Evolutionary conservation across 2,329 filamentous ascomycete species (phyloP).

Genomic region (Xylariaceae sp.): DNA sequence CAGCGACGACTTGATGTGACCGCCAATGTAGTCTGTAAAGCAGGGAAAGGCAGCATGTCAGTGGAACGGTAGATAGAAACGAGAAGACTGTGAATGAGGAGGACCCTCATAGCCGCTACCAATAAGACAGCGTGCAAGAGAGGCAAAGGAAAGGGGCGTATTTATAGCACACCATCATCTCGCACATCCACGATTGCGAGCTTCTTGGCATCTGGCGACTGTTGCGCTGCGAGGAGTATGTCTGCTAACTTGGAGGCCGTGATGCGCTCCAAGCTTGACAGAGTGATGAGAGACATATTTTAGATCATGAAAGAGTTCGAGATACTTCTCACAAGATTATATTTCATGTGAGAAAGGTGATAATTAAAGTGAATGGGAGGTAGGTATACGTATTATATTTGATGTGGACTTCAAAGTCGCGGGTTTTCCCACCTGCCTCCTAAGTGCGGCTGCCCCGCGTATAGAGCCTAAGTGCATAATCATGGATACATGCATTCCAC

Average conservation of each 20-base stretch:
- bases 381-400: too few relatives aligned
- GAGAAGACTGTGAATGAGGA: background rate
- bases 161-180: constrained; percentile 60
- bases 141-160: background rate
- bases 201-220: constrained; percentile 28
- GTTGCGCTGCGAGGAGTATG: constrained; percentile 49
- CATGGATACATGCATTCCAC: constrained; percentile 1
- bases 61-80: background rate
- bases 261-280: constrained; percentile 63
- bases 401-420: too few relatives aligned
- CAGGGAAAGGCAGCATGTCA: background rate
- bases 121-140: too few relatives aligned
- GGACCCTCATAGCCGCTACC: too few relatives aligned
- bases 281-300: constrained; percentile 29
- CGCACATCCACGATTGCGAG: constrained; percentile 85
- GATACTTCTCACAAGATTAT: constrained; percentile 2
- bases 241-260: constrained; percentile 64
- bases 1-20: constrained; percentile 74
- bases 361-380: too few relatives aligned
- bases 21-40: constrained; percentile 74
- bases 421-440: too few relatives aligned
- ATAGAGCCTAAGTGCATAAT: constrained; percentile 6
- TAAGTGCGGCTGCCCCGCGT: background rate
- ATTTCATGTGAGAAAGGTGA: too few relatives aligned
- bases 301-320: background rate